phyloP scores from a whole-genome alignment of 73 alveolate genomes.

The Effrenium voratum region DNA sequence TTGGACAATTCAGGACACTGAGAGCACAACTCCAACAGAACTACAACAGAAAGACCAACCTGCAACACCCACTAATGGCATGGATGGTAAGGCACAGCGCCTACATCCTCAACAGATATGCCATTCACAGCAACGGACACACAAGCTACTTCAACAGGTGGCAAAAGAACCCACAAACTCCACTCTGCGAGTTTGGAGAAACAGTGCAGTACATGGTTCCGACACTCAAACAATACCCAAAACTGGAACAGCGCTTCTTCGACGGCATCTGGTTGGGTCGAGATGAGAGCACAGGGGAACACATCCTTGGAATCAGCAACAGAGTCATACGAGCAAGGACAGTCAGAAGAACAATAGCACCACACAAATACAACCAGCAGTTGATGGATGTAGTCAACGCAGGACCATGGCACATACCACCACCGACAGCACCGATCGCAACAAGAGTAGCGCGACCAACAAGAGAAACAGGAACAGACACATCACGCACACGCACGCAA shows the following conservation, averaged over 20 bases:
- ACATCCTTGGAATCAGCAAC: not conserved
- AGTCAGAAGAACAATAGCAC: not conserved
- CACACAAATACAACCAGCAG: conserved; percentile 12
- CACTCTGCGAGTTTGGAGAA: too few relatives aligned
- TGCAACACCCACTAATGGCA: too few relatives aligned
- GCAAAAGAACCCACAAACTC: too few relatives aligned
- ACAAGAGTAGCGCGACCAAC: not conserved
- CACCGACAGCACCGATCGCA: not conserved
- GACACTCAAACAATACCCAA: too few relatives aligned
- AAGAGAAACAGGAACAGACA: not conserved
- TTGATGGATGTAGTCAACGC: conserved; percentile 19
- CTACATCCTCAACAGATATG: too few relatives aligned
- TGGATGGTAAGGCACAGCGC: too few relatives aligned
- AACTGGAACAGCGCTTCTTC: conserved; percentile 27
- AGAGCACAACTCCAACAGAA: too few relatives aligned
- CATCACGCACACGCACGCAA: not conserved
- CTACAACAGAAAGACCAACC: too few relatives aligned
- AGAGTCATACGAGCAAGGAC: conserved; percentile 16
- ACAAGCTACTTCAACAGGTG: too few relatives aligned
- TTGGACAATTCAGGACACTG: too few relatives aligned
- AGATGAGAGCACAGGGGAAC: not conserved
- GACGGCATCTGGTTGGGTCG: conserved; percentile 21
- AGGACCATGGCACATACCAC: not conserved
- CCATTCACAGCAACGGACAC: too few relatives aligned
- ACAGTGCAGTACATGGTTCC: too few relatives aligned